Percentiles rank a stretch among this genome's conserved stretches.
Conservation (phyloP, 164 flowering plant species). For the Chimonanthus salicifolius region DNA sequence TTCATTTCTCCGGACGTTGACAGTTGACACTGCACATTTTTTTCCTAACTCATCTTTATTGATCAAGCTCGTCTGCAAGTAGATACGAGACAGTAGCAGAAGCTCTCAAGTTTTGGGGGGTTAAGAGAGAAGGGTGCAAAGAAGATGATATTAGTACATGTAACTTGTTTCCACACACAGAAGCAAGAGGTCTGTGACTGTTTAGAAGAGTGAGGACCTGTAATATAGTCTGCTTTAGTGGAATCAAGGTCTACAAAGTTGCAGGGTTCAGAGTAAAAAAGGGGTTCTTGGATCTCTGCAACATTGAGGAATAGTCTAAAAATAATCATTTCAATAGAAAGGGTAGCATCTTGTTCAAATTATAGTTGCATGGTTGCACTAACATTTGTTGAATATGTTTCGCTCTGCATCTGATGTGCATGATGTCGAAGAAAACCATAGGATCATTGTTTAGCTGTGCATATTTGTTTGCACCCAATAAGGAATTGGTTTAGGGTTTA, state of each 20-base stretch:
- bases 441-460: no score
- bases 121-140: constrained; percentile 14
- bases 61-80: constrained; percentile 13
- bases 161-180: constrained; percentile 4
- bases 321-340: constrained; percentile 7
- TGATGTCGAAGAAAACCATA: background rate
- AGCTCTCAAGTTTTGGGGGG: background rate
- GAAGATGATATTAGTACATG: constrained; percentile 13
- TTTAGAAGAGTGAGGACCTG: constrained; percentile 9
- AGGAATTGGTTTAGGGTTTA: no score
- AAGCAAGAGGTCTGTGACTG: constrained; percentile 8
- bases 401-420: background rate
- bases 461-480: no score
- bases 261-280: constrained; percentile 13
- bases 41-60: background rate
- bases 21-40: background rate
- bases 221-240: constrained; percentile 20
- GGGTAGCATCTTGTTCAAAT: background rate
- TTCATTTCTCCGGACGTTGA: background rate
- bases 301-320: constrained; percentile 15
- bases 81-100: constrained; percentile 1
- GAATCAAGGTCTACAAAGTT: constrained; percentile 9
- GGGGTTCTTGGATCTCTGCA: constrained; percentile 24
- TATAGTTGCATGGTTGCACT: background rate
- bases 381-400: background rate